Conservation (phyloP, 768 basidiomycete genomes). For the Lactifluus rugatus region DNA sequence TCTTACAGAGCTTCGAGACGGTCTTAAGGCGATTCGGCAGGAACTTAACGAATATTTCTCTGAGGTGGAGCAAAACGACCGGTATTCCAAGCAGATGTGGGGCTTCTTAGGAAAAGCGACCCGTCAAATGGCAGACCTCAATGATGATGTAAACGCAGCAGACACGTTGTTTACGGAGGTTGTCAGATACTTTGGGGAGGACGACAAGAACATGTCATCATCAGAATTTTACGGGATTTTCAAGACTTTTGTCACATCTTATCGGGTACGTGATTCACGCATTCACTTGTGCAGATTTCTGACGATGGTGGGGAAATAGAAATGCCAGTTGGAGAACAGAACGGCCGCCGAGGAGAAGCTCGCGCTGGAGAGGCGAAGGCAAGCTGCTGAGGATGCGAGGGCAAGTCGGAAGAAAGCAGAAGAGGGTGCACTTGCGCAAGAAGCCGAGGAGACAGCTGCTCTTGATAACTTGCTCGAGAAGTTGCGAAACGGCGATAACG, state of each 20-base stretch:
- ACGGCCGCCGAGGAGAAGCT: slow-evolving; percentile 60
- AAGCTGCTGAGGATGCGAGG: slow-evolving; percentile 54
- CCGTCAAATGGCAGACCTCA: slow-evolving; percentile 67
- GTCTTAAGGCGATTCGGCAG: slow-evolving; percentile 68
- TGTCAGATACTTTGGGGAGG: slow-evolving; percentile 87
- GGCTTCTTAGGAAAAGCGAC: slow-evolving; percentile 71
- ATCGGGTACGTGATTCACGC: slow-evolving; percentile 44
- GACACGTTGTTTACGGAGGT: slow-evolving; percentile 79
- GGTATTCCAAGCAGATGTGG: slow-evolving; percentile 89
- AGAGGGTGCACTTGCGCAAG: slow-evolving; percentile 32
- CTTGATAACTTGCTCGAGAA: slow-evolving; percentile 66
- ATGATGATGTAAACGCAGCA: slow-evolving; percentile 80
- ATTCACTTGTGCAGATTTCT: not conserved
- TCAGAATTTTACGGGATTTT: slow-evolving; percentile 95
- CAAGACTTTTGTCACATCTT: slow-evolving; percentile 94
- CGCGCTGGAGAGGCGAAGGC: slow-evolving; percentile 59
- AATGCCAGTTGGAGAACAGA: slow-evolving; percentile 79
- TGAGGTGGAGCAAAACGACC: slow-evolving; percentile 59
- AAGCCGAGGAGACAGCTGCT: slow-evolving; percentile 44
- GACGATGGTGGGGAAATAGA: slow-evolving; percentile 36
- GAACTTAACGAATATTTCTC: slow-evolving; percentile 76
- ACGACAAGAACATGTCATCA: slow-evolving; percentile 75
- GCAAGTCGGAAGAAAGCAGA: slow-evolving; percentile 42
- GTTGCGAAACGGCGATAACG: slow-evolving; percentile 58
- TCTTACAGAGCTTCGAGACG: slow-evolving; percentile 59